Conservation (phyloP, 1,139 yeast genomes). For the Hanseniaspora sp. region DNA sequence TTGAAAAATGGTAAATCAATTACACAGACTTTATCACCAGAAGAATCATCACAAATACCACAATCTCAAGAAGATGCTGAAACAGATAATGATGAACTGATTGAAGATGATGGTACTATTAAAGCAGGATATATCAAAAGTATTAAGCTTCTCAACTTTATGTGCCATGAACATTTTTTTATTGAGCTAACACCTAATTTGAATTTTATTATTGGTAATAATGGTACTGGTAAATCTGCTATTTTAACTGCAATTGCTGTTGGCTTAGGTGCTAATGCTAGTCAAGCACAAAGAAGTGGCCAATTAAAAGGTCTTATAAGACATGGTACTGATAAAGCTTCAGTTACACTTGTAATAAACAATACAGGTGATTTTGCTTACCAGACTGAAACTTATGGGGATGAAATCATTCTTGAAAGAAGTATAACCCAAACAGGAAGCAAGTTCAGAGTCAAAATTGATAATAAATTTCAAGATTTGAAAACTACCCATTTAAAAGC, state of each 20-base stretch:
- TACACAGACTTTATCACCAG: not conserved
- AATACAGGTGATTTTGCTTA: slow-evolving; percentile 55
- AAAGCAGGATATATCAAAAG: slow-evolving; percentile 38
- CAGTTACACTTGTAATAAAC: slow-evolving; percentile 22
- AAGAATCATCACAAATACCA: not conserved
- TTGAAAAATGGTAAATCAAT: too few relatives aligned
- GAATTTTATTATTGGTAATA: slow-evolving; percentile 85
- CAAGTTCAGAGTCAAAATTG: slow-evolving; percentile 45
- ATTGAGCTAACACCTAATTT: slow-evolving; percentile 70
- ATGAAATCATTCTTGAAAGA: slow-evolving; percentile 59
- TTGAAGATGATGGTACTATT: not conserved
- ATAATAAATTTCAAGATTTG: slow-evolving; percentile 36
- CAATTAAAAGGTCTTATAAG: slow-evolving; percentile 60
- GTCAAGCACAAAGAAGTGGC: slow-evolving; percentile 78
- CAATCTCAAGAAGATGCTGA: not conserved
- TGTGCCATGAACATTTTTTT: slow-evolving; percentile 77
- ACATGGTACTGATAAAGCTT: slow-evolving; percentile 60
- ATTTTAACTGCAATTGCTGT: slow-evolving; percentile 81
- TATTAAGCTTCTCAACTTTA: slow-evolving; percentile 54
- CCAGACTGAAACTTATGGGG: slow-evolving; percentile 55
- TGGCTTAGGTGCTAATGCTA: slow-evolving; percentile 88
- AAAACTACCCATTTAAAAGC: slow-evolving; percentile 57
- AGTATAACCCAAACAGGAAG: slow-evolving; percentile 45
- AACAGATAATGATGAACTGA: not conserved
- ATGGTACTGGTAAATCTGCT: slow-evolving; percentile 95